phyloP scores from a whole-genome alignment of 1,284 basidiomycete genomes.

The Moesziomyces globuligerus region DNA sequence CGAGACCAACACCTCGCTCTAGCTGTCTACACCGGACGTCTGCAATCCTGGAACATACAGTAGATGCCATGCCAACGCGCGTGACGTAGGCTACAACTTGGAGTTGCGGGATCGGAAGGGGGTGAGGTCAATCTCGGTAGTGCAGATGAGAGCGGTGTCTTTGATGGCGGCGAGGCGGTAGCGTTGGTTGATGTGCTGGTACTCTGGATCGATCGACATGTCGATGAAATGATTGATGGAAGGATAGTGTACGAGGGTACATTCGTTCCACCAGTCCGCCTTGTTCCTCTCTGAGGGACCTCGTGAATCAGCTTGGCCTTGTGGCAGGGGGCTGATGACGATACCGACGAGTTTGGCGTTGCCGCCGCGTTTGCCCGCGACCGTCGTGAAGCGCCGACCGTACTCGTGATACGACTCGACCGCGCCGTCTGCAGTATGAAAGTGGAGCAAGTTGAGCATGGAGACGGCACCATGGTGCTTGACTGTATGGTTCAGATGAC shows the following conservation, averaged over 20 bases:
- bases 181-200: slow-evolving; percentile 45
- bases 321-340: slow-evolving; percentile 31
- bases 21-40: slow-evolving; percentile 1
- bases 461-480: slow-evolving; percentile 30
- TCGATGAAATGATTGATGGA: slow-evolving; percentile 51
- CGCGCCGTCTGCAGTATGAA: slow-evolving; percentile 18
- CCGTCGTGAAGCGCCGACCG: slow-evolving; percentile 36
- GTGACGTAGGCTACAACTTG: slow-evolving; percentile 12
- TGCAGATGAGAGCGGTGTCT: slow-evolving; percentile 49
- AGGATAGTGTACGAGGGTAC: slow-evolving; percentile 46
- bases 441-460: slow-evolving; percentile 53
- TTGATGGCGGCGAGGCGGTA: slow-evolving; percentile 39
- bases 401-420: slow-evolving; percentile 45
- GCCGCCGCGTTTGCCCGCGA: slow-evolving; percentile 40
- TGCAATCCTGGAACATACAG: too few species aligned
- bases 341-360: slow-evolving; percentile 51
- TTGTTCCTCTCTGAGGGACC: slow-evolving; percentile 7
- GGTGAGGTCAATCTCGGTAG: slow-evolving; percentile 28
- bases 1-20: slow-evolving; percentile 10
- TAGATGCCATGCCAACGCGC: too few species aligned
- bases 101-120: slow-evolving; percentile 5
- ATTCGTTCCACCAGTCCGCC: slow-evolving; percentile 50
- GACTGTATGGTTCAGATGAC: slow-evolving; percentile 19
- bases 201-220: slow-evolving; percentile 49
- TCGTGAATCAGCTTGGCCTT: slow-evolving; percentile 14